Percentiles rank a stretch among this genome's conserved stretches.
phyloP scores from a whole-genome alignment of 495 filamentous ascomycete species.

The Haplographium delicatum region DNA sequence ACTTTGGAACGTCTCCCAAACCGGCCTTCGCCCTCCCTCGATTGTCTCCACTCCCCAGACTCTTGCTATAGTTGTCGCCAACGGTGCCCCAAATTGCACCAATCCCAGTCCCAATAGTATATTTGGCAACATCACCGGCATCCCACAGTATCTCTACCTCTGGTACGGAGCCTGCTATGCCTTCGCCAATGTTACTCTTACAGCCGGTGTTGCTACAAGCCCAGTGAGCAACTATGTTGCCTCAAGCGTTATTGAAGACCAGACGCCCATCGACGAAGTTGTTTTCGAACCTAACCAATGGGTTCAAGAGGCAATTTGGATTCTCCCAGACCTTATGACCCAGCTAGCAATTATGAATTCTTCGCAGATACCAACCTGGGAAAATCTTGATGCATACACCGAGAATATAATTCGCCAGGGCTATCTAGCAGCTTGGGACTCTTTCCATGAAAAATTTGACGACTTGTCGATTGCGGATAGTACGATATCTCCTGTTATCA shows the following conservation, averaged over 20 bases:
- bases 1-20: not conserved
- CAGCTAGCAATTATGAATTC: slow-evolving; percentile 13
- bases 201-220: slow-evolving; percentile 12
- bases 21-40: not conserved
- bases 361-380: slow-evolving; percentile 10
- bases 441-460: not conserved
- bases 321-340: slow-evolving; percentile 20
- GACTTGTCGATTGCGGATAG: not conserved
- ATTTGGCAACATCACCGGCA: not conserved
- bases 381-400: slow-evolving; percentile 13
- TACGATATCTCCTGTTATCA: not conserved
- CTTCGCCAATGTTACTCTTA: slow-evolving; percentile 11
- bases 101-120: not conserved
- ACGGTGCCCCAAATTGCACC: not conserved
- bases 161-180: too few relatives aligned
- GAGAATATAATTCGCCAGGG: slow-evolving; percentile 13
- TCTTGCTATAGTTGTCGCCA: not conserved
- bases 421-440: slow-evolving; percentile 19
- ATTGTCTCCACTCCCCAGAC: not conserved
- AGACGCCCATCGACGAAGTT: not conserved
- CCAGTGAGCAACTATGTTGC: slow-evolving; percentile 16
- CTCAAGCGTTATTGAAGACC: slow-evolving; percentile 13
- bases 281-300: not conserved
- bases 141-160: too few relatives aligned
- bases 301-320: slow-evolving; percentile 9